Percentiles rank a stretch among this genome's conserved stretches.
Conservation (phyloP, 2,329 filamentous ascomycete species). For the Scedosporium apiospermum region DNA sequence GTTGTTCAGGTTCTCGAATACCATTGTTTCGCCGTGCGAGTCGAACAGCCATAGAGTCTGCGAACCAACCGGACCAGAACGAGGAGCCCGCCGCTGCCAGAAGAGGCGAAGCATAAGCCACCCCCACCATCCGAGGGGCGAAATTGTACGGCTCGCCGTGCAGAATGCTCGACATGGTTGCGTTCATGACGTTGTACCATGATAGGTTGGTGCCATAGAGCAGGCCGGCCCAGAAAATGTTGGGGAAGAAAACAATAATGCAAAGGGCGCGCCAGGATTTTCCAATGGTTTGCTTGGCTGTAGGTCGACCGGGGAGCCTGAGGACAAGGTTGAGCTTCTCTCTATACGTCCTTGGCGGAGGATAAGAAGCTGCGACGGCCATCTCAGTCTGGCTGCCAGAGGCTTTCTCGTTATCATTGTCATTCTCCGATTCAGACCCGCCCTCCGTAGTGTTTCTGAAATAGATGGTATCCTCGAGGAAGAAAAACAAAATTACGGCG, state of each 20-base stretch:
- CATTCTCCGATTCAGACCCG: neutral
- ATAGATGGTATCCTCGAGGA: slow-evolving; percentile 53
- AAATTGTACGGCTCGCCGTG: slow-evolving; percentile 24
- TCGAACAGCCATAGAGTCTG: slow-evolving; percentile 20
- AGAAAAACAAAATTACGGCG: slow-evolving; percentile 45
- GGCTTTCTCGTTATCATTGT: slow-evolving; percentile 4
- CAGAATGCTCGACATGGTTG: slow-evolving; percentile 21
- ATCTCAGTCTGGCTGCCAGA: neutral
- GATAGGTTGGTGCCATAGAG: slow-evolving; percentile 23
- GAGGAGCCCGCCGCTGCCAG: slow-evolving; percentile 16
- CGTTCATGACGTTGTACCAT: slow-evolving; percentile 26
- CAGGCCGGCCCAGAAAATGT: slow-evolving; percentile 22
- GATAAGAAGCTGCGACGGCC: neutral
- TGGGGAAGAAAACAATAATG: slow-evolving; percentile 22
- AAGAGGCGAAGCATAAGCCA: slow-evolving; percentile 20
- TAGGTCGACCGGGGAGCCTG: slow-evolving; percentile 9
- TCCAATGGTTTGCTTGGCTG: slow-evolving; percentile 8
- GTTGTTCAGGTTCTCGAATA: slow-evolving; percentile 23
- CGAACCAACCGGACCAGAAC: slow-evolving; percentile 19
- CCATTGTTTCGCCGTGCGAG: slow-evolving; percentile 23
- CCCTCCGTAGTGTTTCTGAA: slow-evolving; percentile 25
- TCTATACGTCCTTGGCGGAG: neutral
- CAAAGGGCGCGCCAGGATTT: slow-evolving; percentile 17
- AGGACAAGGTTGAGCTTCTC: slow-evolving; percentile 14
- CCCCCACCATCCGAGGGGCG: slow-evolving; percentile 18